Evolutionary conservation across 2,329 filamentous ascomycete genomes (phyloP), one percentile per base, ranked within the genome.

Genomic region (Didymella keratinophila): DNA sequence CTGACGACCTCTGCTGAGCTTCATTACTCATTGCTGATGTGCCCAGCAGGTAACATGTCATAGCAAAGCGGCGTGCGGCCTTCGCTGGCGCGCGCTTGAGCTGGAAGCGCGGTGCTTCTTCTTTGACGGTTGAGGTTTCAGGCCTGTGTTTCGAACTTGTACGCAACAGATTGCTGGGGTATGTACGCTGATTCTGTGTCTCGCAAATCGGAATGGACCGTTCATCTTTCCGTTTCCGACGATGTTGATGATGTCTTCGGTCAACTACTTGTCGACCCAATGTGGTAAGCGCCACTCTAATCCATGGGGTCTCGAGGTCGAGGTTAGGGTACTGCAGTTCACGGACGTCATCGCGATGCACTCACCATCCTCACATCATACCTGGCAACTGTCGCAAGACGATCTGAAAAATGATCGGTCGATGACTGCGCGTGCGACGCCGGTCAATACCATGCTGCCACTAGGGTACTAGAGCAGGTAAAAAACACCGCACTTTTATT

Each of bases 81-180:
- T 12, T 12, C 16, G 45, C 14, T 41, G 25, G 34, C 39, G 32
- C 30, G 49, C 44, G 34, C 30, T 25, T 39, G 30, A 11, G 30
- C 18, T 8, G 10, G n/a, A 21, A n/a, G 25, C 34, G n/a, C n/a
- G 36, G n/a, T 12, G 20, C 20, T 16, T 20, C 6, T 43, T 37
- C 21, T 14, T 46, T 27, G 27, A 54, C 50, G n/a, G 11, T 54
- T 41, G 41, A 25, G 39, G 56, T 58, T 58, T 54, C 56, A 54
- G 27, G 11, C 23, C 16, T 2, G 14, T 39, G 37, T 58, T 53
- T 45, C 27, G 39, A 36, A 43, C 12, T 12, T 6, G 28, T n/a
- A 28, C 20, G 28, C 39, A 41, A 20, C 39, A 23, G 20, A 16
- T 5, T n/a, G 32, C 14, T 36, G 16, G 18, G 36, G 18, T 12